Percentiles rank a stretch among this genome's conserved stretches.
Evolutionary conservation across 2,329 filamentous ascomycete species (phyloP).

Genomic region (Calonectria pseudoturangicola): DNA sequence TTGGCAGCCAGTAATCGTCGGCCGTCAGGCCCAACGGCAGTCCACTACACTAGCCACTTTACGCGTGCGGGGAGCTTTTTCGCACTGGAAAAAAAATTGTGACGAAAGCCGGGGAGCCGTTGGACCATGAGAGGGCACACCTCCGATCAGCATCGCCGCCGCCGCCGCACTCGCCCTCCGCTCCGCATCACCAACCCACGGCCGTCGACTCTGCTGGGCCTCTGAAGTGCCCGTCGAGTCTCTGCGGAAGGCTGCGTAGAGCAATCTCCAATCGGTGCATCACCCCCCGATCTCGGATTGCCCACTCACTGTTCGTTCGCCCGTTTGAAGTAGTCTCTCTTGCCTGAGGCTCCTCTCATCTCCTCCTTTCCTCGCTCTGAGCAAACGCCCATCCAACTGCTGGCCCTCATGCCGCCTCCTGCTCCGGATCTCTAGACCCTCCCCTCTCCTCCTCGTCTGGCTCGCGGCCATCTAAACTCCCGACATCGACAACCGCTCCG

Average conservation of each 20-base stretch:
- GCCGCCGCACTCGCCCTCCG: constrained; percentile 25
- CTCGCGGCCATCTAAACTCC: constrained; percentile 29
- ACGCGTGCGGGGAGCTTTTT: constrained; percentile 52
- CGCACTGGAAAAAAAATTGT: constrained; percentile 56
- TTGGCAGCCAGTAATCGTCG: constrained; percentile 30
- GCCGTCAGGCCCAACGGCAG: constrained; percentile 40
- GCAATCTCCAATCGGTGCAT: constrained; percentile 6
- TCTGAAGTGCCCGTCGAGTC: constrained; percentile 10
- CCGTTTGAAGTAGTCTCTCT: neutral
- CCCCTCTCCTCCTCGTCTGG: constrained; percentile 48
- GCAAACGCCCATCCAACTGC: constrained; percentile 24
- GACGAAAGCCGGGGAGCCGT: constrained; percentile 56
- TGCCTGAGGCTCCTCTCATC: constrained; percentile 29
- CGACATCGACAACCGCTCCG: constrained; percentile 44
- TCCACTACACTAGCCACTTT: constrained; percentile 41
- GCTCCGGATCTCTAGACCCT: constrained; percentile 57
- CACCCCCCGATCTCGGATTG: neutral
- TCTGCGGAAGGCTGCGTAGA: constrained; percentile 10
- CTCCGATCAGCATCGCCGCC: constrained; percentile 50
- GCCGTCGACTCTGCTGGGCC: constrained; percentile 9
- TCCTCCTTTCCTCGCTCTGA: constrained; percentile 6
- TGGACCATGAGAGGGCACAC: constrained; percentile 47
- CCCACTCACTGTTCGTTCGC: neutral
- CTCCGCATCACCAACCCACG: constrained; percentile 34
- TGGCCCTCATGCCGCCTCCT: constrained; percentile 59